Conservation (phyloP, 2,329 filamentous ascomycete species). For the Aspergillus bombycis region DNA sequence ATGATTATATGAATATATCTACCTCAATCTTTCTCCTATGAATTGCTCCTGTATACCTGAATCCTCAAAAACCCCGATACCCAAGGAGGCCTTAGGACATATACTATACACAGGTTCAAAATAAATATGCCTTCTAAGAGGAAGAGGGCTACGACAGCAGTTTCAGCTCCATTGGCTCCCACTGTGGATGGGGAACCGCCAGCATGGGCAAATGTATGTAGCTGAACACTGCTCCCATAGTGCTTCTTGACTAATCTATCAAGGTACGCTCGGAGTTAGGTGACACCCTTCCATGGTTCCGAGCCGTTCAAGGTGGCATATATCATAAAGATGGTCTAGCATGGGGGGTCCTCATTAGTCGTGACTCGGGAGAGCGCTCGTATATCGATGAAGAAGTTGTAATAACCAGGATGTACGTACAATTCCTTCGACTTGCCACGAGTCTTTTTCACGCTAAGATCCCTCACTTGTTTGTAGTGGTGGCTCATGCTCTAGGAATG, state of each 20-base stretch:
- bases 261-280: conserved; percentile 58
- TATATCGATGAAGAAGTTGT: conserved; percentile 64
- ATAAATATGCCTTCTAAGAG: neutral
- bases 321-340: conserved; percentile 57
- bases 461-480: conserved; percentile 46
- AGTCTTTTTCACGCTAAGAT: conserved; percentile 3
- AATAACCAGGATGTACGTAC: conserved; percentile 63
- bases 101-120: neutral
- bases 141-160: neutral
- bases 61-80: neutral
- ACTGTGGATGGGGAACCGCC: conserved; percentile 42
- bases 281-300: conserved; percentile 66
- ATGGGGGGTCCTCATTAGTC: conserved; percentile 63
- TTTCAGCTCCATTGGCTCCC: neutral
- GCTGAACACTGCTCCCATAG: neutral
- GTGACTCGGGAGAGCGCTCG: conserved; percentile 57
- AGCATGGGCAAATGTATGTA: conserved; percentile 57
- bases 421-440: neutral
- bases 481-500: conserved; percentile 55
- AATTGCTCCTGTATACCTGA: neutral
- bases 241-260: neutral
- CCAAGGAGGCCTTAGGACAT: neutral
- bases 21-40: neutral
- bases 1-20: neutral
- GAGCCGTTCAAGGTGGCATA: conserved; percentile 61